A percentile compares a stretch with the other conserved stretches of the same genome.
Conservation (phyloP, 192 early-diverging fungal species). For the Coemansia sp. region DNA sequence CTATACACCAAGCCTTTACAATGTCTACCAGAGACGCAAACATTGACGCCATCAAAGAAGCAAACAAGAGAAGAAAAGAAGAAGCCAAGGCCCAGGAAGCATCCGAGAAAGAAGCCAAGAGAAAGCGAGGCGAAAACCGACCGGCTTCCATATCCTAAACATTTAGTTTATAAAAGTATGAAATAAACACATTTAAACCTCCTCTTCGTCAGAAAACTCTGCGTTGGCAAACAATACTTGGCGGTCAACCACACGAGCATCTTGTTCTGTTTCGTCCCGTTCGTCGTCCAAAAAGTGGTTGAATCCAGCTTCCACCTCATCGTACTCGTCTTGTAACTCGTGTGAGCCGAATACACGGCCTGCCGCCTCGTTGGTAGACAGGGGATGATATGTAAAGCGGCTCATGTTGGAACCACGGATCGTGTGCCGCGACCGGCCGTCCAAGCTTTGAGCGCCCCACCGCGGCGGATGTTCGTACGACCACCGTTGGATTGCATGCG, state of each 20-base stretch:
- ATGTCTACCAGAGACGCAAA: too few species aligned
- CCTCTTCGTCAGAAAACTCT: constrained; percentile 45
- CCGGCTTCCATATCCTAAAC: too few species aligned
- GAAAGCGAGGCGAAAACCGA: too few species aligned
- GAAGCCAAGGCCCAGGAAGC: too few species aligned
- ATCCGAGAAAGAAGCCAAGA: too few species aligned
- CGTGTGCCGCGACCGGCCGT: constrained; percentile 25
- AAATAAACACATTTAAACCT: background rate
- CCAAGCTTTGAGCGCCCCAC: constrained; percentile 38
- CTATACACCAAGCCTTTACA: too few species aligned
- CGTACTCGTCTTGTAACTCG: constrained; percentile 33
- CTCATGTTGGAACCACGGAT: constrained; percentile 17
- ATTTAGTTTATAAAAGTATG: too few species aligned
- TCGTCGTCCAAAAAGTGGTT: constrained; percentile 54
- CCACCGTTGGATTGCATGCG: constrained; percentile 41
- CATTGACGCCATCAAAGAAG: too few species aligned
- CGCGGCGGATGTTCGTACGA: constrained; percentile 52
- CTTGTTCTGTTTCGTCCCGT: background rate
- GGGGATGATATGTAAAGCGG: constrained; percentile 36
- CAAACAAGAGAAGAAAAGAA: too few species aligned
- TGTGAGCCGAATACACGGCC: constrained; percentile 15
- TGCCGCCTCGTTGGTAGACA: constrained; percentile 31
- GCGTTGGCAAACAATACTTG: constrained; percentile 50
- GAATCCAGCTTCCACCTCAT: constrained; percentile 50
- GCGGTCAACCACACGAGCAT: constrained; percentile 25